Base-by-base conservation (phyloP, 2,329 filamentous ascomycete species). In the Colletotrichum graminicola region DNA sequence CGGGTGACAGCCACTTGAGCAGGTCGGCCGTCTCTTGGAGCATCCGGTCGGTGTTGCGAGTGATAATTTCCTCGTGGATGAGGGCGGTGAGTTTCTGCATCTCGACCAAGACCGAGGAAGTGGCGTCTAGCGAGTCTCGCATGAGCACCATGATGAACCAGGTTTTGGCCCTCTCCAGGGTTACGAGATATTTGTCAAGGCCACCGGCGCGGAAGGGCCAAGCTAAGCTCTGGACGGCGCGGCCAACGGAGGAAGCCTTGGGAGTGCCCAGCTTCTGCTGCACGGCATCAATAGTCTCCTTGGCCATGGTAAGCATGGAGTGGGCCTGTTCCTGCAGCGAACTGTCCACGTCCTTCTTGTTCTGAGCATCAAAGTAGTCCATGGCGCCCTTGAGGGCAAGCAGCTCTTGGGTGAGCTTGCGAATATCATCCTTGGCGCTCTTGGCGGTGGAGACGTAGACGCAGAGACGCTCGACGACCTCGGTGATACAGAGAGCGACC, bases 81-180 rank as follows among this genome's bases (percentile, higher is more conserved):
- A 76, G 52, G 26, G 67, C 32, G 8, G 66, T 65, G 32, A 77
- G 73, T 41, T 60, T 66, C 52, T 75, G 73, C 68, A 77, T 67
- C 54, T 77, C 73, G 39, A 66, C 60, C 26, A 74, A 74, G 21
- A 77, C 73, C 8, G 65, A 63, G 6, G 66, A 23, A 1, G 74
- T 76, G 21, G 62, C 51, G 18, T 76, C 76, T 47, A 64, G 69
- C n/a, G 71, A 73, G 62, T 77, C 73, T 47, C 67, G 70, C 47
- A 77, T 70, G 16, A 77, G 66, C 1, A 75, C 67, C 75, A 77
- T 76, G 49, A 77, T 73, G 55, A 76, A 77, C 76, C 75, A 77
- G 2, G 74, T 74, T 65, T 77, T 77, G 52, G 75, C 71, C 26
- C 75, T 65, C 47, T 77, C 76, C 3, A 76, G 51, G 14, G 73